phyloP scores from a whole-genome alignment of 139 green algal genomes.

The Chlorella sorokiniana region DNA sequence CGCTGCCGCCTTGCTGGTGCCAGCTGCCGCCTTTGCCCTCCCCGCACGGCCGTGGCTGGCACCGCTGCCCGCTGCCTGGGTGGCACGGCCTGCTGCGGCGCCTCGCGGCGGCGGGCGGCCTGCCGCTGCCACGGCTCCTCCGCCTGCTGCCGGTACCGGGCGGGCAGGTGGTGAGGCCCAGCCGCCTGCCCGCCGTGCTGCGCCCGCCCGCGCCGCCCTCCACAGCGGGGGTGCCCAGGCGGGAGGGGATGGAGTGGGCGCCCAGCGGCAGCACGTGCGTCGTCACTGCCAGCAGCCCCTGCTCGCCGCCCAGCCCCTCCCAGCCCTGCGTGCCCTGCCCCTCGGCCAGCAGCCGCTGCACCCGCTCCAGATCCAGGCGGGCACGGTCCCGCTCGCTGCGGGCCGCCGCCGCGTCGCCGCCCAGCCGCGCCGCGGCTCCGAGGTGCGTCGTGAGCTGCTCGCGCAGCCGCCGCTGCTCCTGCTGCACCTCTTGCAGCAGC shows the following conservation, averaged over 20 bases:
- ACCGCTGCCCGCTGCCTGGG: background rate
- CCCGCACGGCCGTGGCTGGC: no score
- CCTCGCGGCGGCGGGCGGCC: no score
- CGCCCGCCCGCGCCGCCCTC: background rate
- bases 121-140: background rate
- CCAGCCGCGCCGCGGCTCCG: background rate
- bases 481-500: constrained; percentile 18
- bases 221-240: background rate
- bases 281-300: background rate
- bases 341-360: constrained; percentile 28
- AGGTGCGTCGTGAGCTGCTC: background rate
- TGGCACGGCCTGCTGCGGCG: background rate
- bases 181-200: background rate
- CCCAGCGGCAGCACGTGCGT: constrained; percentile 19
- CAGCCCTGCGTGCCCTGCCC: background rate
- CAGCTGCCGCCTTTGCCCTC: no score
- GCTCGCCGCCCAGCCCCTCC: background rate
- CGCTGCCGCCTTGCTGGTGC: no score
- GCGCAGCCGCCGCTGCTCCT: constrained; percentile 1
- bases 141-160: background rate
- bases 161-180: background rate
- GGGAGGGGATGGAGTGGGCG: background rate
- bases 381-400: constrained; percentile 25
- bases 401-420: background rate
- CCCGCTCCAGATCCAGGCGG: constrained; percentile 10